These are phyloP conservation scores for Teratosphaeria gauchensis DNA, from an alignment of 2,329 filamentous ascomycete genomes.

Conservation along the genomic window DNA sequence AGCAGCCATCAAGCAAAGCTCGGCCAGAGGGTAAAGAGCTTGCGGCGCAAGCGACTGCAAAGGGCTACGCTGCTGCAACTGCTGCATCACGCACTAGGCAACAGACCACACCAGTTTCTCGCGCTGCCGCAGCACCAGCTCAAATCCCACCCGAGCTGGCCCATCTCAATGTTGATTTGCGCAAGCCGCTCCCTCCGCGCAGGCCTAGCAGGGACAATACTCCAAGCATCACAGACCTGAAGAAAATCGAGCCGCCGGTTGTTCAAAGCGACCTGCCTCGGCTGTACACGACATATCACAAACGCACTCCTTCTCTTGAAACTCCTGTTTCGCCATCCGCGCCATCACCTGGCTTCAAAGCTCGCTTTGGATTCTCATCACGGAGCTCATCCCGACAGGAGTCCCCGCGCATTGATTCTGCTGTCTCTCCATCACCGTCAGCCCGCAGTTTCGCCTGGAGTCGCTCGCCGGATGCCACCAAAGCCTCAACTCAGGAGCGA, in stretches of 20 bases:
- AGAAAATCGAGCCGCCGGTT: constrained; percentile 37
- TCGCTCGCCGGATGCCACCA: constrained; percentile 8
- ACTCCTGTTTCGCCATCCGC: constrained; percentile 26
- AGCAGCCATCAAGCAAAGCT: constrained; percentile 9
- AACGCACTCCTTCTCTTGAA: constrained; percentile 41
- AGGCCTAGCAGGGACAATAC: constrained; percentile 39
- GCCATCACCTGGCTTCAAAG: constrained; percentile 27
- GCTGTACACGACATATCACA: constrained; percentile 40
- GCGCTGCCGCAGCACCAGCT: background rate
- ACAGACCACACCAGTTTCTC: background rate
- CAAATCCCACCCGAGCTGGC: constrained; percentile 29
- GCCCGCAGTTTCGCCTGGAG: constrained; percentile 11
- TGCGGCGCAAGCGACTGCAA: background rate
- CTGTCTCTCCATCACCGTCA: constrained; percentile 20
- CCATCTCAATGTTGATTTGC: constrained; percentile 52
- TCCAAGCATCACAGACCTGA: constrained; percentile 32
- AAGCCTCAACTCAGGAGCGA: constrained; percentile 1
- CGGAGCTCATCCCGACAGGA: constrained; percentile 22
- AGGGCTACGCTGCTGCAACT: background rate
- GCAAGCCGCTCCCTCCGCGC: constrained; percentile 36
- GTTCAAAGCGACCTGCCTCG: constrained; percentile 47
- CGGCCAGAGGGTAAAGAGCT: constrained; percentile 8
- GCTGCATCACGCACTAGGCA: background rate
- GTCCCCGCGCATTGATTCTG: constrained; percentile 24
- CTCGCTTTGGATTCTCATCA: constrained; percentile 29